These are phyloP conservation scores for Leucoagaricus sp. DNA, from an alignment of 1,284 basidiomycete genomes.

Conservation along the genomic window DNA sequence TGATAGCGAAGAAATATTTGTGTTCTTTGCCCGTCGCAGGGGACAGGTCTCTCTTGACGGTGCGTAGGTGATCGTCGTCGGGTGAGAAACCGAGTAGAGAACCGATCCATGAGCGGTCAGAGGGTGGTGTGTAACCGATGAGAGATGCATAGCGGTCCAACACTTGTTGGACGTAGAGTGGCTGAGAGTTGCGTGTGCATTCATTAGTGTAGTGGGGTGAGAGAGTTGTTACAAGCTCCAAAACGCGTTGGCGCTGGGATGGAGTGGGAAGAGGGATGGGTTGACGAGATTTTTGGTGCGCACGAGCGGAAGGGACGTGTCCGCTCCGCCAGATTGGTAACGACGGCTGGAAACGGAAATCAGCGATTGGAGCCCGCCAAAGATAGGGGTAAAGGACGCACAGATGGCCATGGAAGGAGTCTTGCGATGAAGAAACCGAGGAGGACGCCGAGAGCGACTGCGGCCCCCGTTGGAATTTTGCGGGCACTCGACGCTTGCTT, in stretches of 20 bases:
- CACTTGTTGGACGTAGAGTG: slow-evolving; percentile 82
- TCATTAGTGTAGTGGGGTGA: slow-evolving; percentile 89
- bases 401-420: slow-evolving; percentile 49
- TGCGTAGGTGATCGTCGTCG: slow-evolving; percentile 41
- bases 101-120: slow-evolving; percentile 64
- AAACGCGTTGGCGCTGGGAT: slow-evolving; percentile 81
- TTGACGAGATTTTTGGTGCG: slow-evolving; percentile 55
- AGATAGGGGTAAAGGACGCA: slow-evolving; percentile 20
- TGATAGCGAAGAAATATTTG: slow-evolving; percentile 98
- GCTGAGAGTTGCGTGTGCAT: slow-evolving; percentile 83
- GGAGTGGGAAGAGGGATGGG: slow-evolving; percentile 69
- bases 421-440: slow-evolving; percentile 66
- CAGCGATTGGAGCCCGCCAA: neutral
- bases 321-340: slow-evolving; percentile 56
- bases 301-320: slow-evolving; percentile 48
- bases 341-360: slow-evolving; percentile 26
- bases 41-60: slow-evolving; percentile 43
- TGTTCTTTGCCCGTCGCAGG: slow-evolving; percentile 56
- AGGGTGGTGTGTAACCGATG: slow-evolving; percentile 72
- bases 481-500: slow-evolving; percentile 9
- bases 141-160: slow-evolving; percentile 82
- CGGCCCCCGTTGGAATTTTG: slow-evolving; percentile 52
- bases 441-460: slow-evolving; percentile 63
- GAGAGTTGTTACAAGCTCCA: slow-evolving; percentile 84
- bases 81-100: slow-evolving; percentile 48